Base-by-base conservation (phyloP, 2,329 filamentous ascomycete genomes). In the Aspergillus calidoustus region DNA sequence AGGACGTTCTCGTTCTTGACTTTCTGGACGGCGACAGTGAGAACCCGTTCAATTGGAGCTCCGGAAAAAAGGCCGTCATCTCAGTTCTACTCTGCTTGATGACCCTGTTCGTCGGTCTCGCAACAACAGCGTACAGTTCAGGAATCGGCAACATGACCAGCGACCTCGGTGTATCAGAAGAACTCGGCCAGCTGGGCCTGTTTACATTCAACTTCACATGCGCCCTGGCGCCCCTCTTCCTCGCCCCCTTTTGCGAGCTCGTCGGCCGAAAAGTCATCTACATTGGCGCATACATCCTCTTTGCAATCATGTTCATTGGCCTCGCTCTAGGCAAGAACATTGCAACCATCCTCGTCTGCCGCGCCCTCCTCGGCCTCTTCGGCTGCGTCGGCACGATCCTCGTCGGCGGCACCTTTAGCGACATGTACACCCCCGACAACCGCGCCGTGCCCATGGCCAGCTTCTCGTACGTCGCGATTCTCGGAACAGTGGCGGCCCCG, bases 31-130 rank as follows among this genome's bases (percentile, higher is more conserved):
- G 76, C 11, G 83, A 85, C 63, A 73, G 72, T 22, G 77, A 83
- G 67, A 83, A 84, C 64, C 83, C 83, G 0, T 84, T 83, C 77
- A 84, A 85, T 70, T 85, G 80, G 80, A 77, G 74, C 46, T 66
- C 69, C 2, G 74, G 71, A 55, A 75, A 78, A 60, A 84, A 83
- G 72, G 72, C 76, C 4, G 78, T 80, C 65, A 81, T 84, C 64
- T 80, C 80, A 3, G 64, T 76, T 3, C 76, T 83, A 49, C 78
- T 84, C 15, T 83, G 82, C 66, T 64, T 82, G 13, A 84, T 84
- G 82, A 84, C 82, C 1, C 74, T 84, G 8, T 84, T 83, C 72
- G 83, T 84, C 61, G 82, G 82, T 70, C 76, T 84, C 15, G 82
- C 82, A n/a, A 84, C 82, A 6, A 84, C 82, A 3, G 81, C 82